Evolutionary conservation across 1,284 basidiomycete genomes (phyloP).

Genomic region (Cryptococcus jaspeensis): DNA sequence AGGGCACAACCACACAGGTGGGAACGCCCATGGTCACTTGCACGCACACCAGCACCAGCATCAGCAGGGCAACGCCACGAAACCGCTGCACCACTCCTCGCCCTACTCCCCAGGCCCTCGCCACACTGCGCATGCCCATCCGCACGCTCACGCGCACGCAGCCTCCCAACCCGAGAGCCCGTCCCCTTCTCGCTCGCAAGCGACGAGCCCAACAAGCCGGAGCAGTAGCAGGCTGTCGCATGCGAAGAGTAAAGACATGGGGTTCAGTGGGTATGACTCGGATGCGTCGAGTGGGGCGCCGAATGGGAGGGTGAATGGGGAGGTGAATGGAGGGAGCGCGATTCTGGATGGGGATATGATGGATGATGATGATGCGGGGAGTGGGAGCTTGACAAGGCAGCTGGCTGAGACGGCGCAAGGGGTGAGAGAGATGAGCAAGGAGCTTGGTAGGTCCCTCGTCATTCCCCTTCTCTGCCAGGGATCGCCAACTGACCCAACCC

Average conservation of each 20-base stretch:
- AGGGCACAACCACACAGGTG: background rate
- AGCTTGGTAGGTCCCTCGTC: slow-evolving; percentile 76
- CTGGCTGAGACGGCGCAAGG: slow-evolving; percentile 96
- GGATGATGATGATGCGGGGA: slow-evolving; percentile 57
- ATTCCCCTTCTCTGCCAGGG: background rate
- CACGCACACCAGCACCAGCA: background rate
- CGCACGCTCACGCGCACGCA: background rate
- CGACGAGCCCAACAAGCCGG: slow-evolving; percentile 7
- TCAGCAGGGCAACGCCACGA: slow-evolving; percentile 10
- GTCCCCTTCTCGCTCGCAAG: slow-evolving; percentile 4
- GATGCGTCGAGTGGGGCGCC: slow-evolving; percentile 24
- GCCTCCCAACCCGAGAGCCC: slow-evolving; percentile 1
- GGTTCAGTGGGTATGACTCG: slow-evolving; percentile 35
- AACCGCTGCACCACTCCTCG: slow-evolving; percentile 12
- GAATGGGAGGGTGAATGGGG: background rate
- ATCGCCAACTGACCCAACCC: background rate
- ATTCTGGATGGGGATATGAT: slow-evolving; percentile 21
- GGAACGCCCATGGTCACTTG: background rate
- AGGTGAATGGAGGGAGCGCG: slow-evolving; percentile 13
- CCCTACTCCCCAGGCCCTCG: too few relatives aligned
- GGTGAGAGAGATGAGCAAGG: slow-evolving; percentile 98
- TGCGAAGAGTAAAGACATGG: slow-evolving; percentile 11
- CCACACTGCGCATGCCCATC: too few relatives aligned
- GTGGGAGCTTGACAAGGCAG: slow-evolving; percentile 78
- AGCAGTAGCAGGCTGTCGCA: slow-evolving; percentile 2